Base-by-base conservation (phyloP, 164 flowering plant species). In the Tinospora cordifolia region DNA sequence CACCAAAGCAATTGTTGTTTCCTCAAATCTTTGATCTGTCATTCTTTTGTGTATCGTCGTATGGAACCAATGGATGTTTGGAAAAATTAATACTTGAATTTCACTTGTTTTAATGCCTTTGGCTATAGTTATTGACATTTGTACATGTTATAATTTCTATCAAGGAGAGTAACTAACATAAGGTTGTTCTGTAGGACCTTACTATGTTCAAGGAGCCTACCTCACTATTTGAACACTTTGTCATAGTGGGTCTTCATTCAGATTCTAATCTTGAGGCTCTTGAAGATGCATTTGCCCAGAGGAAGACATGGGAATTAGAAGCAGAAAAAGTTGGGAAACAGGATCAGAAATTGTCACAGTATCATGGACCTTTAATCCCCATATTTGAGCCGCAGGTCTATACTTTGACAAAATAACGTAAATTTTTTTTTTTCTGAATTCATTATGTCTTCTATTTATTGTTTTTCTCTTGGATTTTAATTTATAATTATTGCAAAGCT, bases 191-290 rank as follows among this genome's bases (percentile, higher is more conserved):
- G 76, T 72, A 90, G 96, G 89, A 84, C 41, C 82, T 72, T 69
- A 77, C 67, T 34, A 87, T 81, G 49, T 88, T 83, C 70, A 72
- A 80, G 82, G 96, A 89, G 80, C 96, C 97, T 1, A 83, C 81
- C 21, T 83, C 87, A 3, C 82, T 93, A 67, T 91, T 91, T 80
- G 98, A 93, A 78, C 96, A 93, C 77, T 93, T 93, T 69, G 72
- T 93, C 65, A 75, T 93, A 68, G 94, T 75, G 69, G 98, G 98
- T 78, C 89, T 93, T 79, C 88, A 81, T 79, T 87, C 97, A 63
- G 84, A 86, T 79, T 78, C 89, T 51, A 91, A 93, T 78, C 86
- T 93, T 22, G 90, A 84, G 34, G 81, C 76, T 70, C 87, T 90
- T 72, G 97, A 87, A 75, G 86, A 87, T 67, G 91, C 88, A 65